Base-by-base conservation (phyloP, 371 early-diverging fungal species). In the Zychaea mexicana region DNA sequence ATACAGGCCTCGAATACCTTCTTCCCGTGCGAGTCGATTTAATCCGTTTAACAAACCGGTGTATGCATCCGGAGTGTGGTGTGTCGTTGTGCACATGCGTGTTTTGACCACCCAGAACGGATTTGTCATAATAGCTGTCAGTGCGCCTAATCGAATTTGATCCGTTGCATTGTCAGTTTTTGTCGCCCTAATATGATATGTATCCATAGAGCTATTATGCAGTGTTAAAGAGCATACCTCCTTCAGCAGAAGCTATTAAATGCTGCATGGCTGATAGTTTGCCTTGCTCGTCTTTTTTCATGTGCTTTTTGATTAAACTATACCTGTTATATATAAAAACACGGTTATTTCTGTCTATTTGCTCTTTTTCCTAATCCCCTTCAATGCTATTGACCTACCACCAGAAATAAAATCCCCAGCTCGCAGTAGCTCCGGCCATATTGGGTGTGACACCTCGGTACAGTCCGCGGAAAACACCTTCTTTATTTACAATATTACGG, bases 21-120 rank as follows among this genome's bases (percentile, higher is more conserved):
- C 98, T 17, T 85, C 78, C 24, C 68, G 58, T 26, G 83, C 87
- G 33, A 93, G 78, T 55, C 83, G 78, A 19, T 52, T 60, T 19
- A 94, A 70, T 2, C 94, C 95, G 68, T 94, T 88, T 5, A 78
- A 64, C 10, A 97, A 70, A 17, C 92, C 88, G 27, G 77, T 85
- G 70, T 96, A 98, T 2, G 93, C 89, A 22, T 84, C 85, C 0
- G 93, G 88, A 21, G 87, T 78, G 60, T 67, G 67, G 8, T 69
- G 78, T 58, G 76, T 84, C 9, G 87, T 94, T 31, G 84, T 89
- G 70, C 94, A 95, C 91, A 98, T 95, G 15, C 98, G 85, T 0
- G 96, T 96, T 72, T 98, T 98, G 62, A 96, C 87, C 6, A 98
- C 93, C 96, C 96, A 97, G 53, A 97, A 75, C 0, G 98, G 98